These are phyloP conservation scores for Podila verticillata DNA, from an alignment of 192 early-diverging fungal species.

Conservation along the genomic window DNA sequence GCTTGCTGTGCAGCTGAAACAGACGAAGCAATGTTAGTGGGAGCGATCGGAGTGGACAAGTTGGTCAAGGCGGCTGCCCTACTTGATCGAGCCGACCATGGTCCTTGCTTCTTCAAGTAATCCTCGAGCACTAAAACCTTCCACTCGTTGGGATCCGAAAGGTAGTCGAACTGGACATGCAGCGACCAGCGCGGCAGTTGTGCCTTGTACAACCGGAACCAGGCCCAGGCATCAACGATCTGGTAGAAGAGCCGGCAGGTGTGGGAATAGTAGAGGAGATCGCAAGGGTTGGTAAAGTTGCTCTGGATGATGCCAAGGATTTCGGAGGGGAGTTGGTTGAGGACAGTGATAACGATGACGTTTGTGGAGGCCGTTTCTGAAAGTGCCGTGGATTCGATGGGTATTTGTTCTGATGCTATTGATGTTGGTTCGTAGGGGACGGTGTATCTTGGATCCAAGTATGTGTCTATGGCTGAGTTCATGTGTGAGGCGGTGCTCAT, in stretches of 20 bases:
- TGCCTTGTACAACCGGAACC: neutral
- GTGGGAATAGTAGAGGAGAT: constrained; percentile 7
- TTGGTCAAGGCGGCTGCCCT: too few relatives aligned
- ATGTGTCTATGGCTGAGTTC: too few relatives aligned
- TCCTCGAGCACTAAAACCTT: constrained; percentile 14
- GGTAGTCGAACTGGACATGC: constrained; percentile 1
- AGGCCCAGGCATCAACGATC: neutral
- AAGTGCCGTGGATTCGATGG: neutral
- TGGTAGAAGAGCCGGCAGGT: constrained; percentile 6
- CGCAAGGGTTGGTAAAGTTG: neutral
- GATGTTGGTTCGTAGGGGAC: neutral
- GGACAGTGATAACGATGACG: neutral
- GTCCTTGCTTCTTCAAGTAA: neutral
- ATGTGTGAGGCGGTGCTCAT: too few relatives aligned
- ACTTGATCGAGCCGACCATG: too few relatives aligned
- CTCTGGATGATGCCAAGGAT: neutral
- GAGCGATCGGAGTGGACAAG: too few relatives aligned
- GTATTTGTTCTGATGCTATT: neutral
- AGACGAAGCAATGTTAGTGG: too few relatives aligned
- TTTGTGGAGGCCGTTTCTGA: neutral
- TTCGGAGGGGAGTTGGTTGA: constrained; percentile 9
- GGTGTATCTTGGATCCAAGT: too few relatives aligned
- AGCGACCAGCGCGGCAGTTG: constrained; percentile 1
- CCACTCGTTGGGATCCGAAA: constrained; percentile 9
- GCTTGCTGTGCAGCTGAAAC: too few relatives aligned